A percentile compares a stretch with the other conserved stretches of the same genome.
These are phyloP conservation scores for Sordariomycetes sp. DNA, from an alignment of 2,329 filamentous ascomycete genomes.

Conservation along the genomic window DNA sequence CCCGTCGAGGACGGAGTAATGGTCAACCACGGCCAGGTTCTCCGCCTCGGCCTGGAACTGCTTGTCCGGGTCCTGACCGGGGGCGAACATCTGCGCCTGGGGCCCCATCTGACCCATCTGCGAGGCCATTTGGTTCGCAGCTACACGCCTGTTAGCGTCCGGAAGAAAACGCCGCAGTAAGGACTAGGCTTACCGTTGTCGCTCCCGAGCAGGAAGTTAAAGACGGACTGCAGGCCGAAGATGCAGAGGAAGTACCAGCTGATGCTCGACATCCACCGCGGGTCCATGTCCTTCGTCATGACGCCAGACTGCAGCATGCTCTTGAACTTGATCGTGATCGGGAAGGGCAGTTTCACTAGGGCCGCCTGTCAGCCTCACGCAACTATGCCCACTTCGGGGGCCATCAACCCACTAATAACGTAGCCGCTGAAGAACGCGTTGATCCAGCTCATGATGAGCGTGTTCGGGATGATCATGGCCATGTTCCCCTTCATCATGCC, in stretches of 20 bases:
- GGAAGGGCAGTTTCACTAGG: slow-evolving; percentile 88
- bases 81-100: slow-evolving; percentile 75
- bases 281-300: slow-evolving; percentile 89
- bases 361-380: neutral
- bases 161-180: neutral
- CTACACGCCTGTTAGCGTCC: slow-evolving; percentile 31
- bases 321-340: slow-evolving; percentile 97
- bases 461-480: slow-evolving; percentile 99
- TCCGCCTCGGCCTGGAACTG: slow-evolving; percentile 87
- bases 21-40: slow-evolving; percentile 90
- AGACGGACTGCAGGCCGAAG: slow-evolving; percentile 92
- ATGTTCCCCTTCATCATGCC: slow-evolving; percentile 99
- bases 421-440: slow-evolving; percentile 98
- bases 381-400: no score
- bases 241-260: slow-evolving; percentile 99
- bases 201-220: slow-evolving; percentile 90
- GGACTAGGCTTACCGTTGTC: slow-evolving; percentile 66
- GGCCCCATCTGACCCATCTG: slow-evolving; percentile 78
- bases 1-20: slow-evolving; percentile 81
- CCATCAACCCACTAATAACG: slow-evolving; percentile 63
- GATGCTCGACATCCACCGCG: slow-evolving; percentile 95
- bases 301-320: slow-evolving; percentile 98
- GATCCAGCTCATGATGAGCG: slow-evolving; percentile 99
- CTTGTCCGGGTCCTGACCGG: slow-evolving; percentile 91
- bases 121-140: slow-evolving; percentile 83